Conservation (phyloP, 208 protist species). For the Crithidia acanthocephali region DNA sequence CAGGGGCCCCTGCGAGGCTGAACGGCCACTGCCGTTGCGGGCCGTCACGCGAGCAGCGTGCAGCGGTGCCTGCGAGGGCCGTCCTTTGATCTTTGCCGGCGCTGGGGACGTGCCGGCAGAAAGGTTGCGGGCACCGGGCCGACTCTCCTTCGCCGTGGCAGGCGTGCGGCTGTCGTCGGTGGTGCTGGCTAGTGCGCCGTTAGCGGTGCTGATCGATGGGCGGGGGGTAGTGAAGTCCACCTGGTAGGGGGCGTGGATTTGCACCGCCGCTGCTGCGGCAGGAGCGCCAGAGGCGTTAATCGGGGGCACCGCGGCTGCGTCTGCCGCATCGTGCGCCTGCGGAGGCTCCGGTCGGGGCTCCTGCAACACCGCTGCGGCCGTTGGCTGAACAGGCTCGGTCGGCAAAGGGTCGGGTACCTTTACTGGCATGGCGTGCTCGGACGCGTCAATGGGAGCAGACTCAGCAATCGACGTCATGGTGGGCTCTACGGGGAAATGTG, state of each 20-base stretch:
- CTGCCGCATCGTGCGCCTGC: neutral
- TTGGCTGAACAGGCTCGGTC: neutral
- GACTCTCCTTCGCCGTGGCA: neutral
- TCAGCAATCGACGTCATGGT: conserved; percentile 5
- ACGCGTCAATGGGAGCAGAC: neutral
- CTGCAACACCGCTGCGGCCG: too few species aligned
- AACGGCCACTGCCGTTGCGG: neutral
- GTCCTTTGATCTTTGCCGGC: neutral
- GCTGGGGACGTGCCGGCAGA: neutral
- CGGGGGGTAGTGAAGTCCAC: conserved; percentile 10
- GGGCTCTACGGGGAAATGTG: too few species aligned
- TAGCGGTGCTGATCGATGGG: neutral
- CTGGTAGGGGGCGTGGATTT: conserved; percentile 25
- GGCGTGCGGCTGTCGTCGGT: neutral
- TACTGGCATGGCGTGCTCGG: neutral
- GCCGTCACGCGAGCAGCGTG: conserved; percentile 9
- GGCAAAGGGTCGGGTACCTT: neutral
- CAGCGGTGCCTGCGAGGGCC: conserved; percentile 14
- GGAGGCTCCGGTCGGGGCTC: neutral
- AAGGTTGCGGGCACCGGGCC: neutral
- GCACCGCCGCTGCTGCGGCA: neutral
- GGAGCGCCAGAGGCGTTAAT: neutral
- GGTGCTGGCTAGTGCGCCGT: neutral
- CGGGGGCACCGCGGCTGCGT: neutral
- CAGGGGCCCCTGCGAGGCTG: neutral